Conservation (phyloP, 2,329 filamentous ascomycete genomes). For the Ophiostoma quercus region DNA sequence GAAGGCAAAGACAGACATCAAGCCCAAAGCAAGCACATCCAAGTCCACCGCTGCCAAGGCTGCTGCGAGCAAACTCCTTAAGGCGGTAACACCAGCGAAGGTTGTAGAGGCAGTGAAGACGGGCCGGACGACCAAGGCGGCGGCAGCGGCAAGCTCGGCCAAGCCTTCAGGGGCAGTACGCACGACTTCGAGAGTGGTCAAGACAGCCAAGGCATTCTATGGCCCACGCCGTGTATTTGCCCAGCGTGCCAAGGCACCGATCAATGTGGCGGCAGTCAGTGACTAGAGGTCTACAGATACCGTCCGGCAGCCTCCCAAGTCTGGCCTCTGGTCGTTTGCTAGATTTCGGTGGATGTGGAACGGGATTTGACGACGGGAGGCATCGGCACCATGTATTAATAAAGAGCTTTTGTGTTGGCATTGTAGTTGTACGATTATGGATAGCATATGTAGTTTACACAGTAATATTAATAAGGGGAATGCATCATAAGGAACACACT, state of each 20-base stretch:
- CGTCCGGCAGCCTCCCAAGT: neutral
- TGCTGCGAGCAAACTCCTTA: neutral
- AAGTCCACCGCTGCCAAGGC: neutral
- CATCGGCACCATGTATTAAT: neutral
- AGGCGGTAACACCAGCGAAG: neutral
- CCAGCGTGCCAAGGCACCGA: neutral
- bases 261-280: neutral
- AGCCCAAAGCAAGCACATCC: neutral
- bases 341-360: neutral
- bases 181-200: constrained; percentile 4
- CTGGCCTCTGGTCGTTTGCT: neutral
- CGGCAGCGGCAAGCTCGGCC: neutral
- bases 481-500: neutral
- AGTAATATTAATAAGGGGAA: neutral
- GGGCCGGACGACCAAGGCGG: constrained; percentile 12
- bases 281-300: neutral
- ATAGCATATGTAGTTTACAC: neutral
- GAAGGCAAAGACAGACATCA: constrained; percentile 16
- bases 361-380: neutral
- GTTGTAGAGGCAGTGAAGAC: neutral
- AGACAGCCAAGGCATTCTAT: constrained; percentile 18
- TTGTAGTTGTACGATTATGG: neutral
- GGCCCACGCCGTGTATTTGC: constrained; percentile 17
- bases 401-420: neutral
- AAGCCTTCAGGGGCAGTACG: neutral